Percentiles rank a stretch among this genome's conserved stretches.
These are phyloP conservation scores for Athelia sp. DNA, from an alignment of 1,284 basidiomycete species.

Conservation along the genomic window DNA sequence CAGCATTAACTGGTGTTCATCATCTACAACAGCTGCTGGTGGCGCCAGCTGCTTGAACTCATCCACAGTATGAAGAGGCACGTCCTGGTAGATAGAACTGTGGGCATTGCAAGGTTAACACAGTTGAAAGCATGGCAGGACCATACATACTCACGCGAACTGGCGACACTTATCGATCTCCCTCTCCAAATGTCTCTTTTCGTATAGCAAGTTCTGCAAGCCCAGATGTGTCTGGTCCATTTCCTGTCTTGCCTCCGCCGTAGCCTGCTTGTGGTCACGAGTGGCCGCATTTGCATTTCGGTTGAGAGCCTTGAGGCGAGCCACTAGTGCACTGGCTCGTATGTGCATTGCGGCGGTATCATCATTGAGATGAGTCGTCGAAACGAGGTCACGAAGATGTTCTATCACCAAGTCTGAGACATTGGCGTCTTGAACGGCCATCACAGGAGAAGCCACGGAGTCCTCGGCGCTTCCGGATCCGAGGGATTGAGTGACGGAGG, in stretches of 20 bases:
- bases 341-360: constrained; percentile 52
- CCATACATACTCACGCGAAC: constrained; percentile 61
- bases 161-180: constrained; percentile 85
- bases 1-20: constrained; percentile 77
- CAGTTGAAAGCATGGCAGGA: constrained; percentile 1
- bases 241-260: constrained; percentile 67
- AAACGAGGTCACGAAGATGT: constrained; percentile 57
- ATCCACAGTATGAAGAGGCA: constrained; percentile 61
- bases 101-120: constrained; percentile 5
- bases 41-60: constrained; percentile 65
- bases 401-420: constrained; percentile 48
- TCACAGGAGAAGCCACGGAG: no score
- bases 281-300: constrained; percentile 67
- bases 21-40: constrained; percentile 55
- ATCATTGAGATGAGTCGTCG: constrained; percentile 33
- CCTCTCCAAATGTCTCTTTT: constrained; percentile 77
- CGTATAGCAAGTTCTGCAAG: constrained; percentile 77
- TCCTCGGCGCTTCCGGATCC: no score
- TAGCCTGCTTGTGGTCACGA: constrained; percentile 63
- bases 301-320: constrained; percentile 70
- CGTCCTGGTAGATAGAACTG: constrained; percentile 80
- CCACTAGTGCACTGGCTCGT: constrained; percentile 66
- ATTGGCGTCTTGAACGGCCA: neutral
- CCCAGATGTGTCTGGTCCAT: constrained; percentile 82
- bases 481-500: no score